Evolutionary conservation across 2,329 filamentous ascomycete genomes (phyloP), one percentile per base, ranked within the genome.

Genomic region (Decorospora gaudefroyi): DNA sequence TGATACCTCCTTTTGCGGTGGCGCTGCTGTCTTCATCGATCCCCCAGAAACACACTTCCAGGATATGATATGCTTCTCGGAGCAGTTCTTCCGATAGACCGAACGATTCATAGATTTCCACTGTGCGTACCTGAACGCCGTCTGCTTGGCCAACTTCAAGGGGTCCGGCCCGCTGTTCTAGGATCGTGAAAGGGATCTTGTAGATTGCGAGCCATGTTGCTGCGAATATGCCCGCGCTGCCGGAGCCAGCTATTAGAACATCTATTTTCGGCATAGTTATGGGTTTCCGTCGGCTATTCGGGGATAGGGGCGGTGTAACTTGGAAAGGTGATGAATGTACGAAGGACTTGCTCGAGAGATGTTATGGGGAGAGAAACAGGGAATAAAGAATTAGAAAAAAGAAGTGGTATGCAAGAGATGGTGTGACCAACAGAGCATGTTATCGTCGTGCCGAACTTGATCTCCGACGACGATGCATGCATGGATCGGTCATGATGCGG

Each of bases 61-160:
- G 72, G 63, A 87, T 80, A 56, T 84, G 83, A 58, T 85, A 85
- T 2, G 80, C 76, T 55, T 88, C 84, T 15, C 81, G 79, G 72
- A 84, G 80, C 3, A 80, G 75, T 6, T 79, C 74, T 46, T 87
- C 79, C 1, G 75, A 81, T 29, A 90, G 76, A 1, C 81, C 85
- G 49, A 90, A 85, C 5, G 79, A 82, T 55, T 90, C 84, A 42
- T 89, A 81, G n/a, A 89, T 86, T 65, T 90, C 84, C 2, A 88
- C 73, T 0, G 83, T 87, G 1, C 85, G 81, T 51, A 78, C 81
- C 67, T 87, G 82, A 2, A 86, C 72, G 1, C 80, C 81, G 51
- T 87, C 84, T 10, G 84, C 84, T 64, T 86, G 81, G 2, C 83
- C 83, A 31, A 76, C 73, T 27, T 72, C 58, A 35, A 86, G 72